Percentiles rank a stretch among this genome's conserved stretches.
Evolutionary conservation across 176 grass and related monocot species (phyloP).

Genomic region (Pontederia paniculata): DNA sequence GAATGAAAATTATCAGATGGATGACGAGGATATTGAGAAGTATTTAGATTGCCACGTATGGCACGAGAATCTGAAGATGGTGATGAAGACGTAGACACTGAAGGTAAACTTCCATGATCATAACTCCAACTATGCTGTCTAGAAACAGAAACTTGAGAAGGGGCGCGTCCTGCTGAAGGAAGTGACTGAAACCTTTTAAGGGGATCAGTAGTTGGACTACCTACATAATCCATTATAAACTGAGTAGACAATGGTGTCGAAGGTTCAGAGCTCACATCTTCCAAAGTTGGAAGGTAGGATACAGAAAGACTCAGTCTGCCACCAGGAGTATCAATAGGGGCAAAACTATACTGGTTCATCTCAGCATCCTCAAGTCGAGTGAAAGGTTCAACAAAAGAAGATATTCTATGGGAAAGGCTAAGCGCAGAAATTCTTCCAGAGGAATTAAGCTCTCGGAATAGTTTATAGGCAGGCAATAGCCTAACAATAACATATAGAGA

Average conservation of each 20-base stretch:
- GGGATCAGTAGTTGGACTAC: conserved; percentile 61
- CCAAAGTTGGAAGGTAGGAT: conserved; percentile 54
- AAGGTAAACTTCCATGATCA: conserved; percentile 30
- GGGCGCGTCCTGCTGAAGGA: conserved; percentile 33
- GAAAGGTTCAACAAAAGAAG: conserved; percentile 52
- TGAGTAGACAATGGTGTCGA: conserved; percentile 29
- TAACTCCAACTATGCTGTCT: conserved; percentile 78
- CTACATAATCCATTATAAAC: conserved; percentile 77
- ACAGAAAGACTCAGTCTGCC: conserved; percentile 63
- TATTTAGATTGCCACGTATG: conserved; percentile 1
- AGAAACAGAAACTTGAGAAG: conserved; percentile 21
- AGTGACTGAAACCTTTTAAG: conserved; percentile 49
- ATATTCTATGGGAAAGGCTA: conserved; percentile 65
- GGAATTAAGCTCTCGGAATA: conserved; percentile 63
- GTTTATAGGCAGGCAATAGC: conserved; percentile 71
- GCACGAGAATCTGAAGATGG: conserved; percentile 19
- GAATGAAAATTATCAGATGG: conserved; percentile 18
- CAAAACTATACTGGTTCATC: conserved; percentile 52
- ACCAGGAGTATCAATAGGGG: conserved; percentile 57
- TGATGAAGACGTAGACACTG: conserved; percentile 21
- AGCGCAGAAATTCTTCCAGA: conserved; percentile 55
- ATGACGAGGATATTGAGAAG: neutral
- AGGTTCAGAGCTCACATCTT: conserved; percentile 32
- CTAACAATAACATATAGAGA: conserved; percentile 77
- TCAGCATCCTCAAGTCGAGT: conserved; percentile 58